A percentile compares a stretch with the other conserved stretches of the same genome.
Evolutionary conservation across 345 rosid genomes (phyloP).

Genomic region (Excoecaria agallocha): DNA sequence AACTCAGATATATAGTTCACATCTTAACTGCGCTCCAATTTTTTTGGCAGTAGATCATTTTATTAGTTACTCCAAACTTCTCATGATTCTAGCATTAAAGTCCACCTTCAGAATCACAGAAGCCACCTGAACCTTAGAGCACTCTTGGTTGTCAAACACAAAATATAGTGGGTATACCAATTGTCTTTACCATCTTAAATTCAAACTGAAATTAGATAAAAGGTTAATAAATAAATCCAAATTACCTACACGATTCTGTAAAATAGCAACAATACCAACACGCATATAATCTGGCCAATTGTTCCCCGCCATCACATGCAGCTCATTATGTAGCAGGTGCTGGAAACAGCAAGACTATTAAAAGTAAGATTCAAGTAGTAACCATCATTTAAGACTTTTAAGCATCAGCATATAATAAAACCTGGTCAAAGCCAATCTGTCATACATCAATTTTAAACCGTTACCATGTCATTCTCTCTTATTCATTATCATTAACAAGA

Average conservation of each 20-base stretch:
- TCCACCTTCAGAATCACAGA: not conserved
- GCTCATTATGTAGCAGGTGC: slow-evolving; percentile 59
- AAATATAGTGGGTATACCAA: not conserved
- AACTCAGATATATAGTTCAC: not conserved
- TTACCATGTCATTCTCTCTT: not conserved
- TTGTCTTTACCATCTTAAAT: not conserved
- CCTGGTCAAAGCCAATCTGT: not conserved
- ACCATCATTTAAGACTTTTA: slow-evolving; percentile 4
- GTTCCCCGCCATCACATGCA: slow-evolving; percentile 42
- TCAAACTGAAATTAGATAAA: slow-evolving; percentile 3
- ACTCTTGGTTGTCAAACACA: not conserved
- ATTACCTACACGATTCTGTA: slow-evolving; percentile 84
- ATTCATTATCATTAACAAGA: slow-evolving; percentile 2
- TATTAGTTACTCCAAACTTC: slow-evolving; percentile 6
- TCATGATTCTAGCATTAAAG: not conserved
- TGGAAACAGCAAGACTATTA: slow-evolving; percentile 26
- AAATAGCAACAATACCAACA: slow-evolving; percentile 66
- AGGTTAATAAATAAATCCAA: not conserved
- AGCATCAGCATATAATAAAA: not conserved
- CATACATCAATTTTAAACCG: not conserved
- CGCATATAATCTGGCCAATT: slow-evolving; percentile 64
- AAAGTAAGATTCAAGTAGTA: slow-evolving; percentile 5
- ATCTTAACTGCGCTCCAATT: not conserved
- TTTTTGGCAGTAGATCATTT: not conserved
- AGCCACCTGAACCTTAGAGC: slow-evolving; percentile 2